phyloP scores from a whole-genome alignment of 2,329 filamentous ascomycete genomes.

The Neofusicoccum parvum region DNA sequence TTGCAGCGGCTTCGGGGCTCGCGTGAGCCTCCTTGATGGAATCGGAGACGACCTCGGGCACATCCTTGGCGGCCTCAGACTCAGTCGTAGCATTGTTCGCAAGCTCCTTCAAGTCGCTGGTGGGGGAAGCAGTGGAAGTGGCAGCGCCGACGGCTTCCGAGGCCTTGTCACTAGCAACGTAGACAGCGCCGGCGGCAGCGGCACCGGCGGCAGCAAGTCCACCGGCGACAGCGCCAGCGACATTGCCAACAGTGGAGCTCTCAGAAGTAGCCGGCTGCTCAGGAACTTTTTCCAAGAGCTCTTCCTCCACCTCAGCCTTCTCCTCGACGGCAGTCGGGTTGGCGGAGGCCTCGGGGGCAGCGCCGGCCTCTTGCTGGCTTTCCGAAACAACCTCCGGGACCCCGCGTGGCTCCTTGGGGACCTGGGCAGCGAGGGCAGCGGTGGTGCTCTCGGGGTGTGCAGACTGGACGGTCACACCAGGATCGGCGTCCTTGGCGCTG shows the following conservation, averaged over 20 bases:
- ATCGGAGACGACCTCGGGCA: constrained; percentile 33
- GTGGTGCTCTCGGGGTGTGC: constrained; percentile 49
- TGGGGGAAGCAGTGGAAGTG: constrained; percentile 28
- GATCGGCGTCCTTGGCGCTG: constrained; percentile 39
- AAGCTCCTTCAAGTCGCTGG: constrained; percentile 12
- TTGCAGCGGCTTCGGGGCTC: constrained; percentile 71
- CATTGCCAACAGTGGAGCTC: constrained; percentile 48
- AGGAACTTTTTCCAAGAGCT: constrained; percentile 68
- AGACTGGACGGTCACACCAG: constrained; percentile 45
- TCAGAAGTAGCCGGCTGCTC: constrained; percentile 56
- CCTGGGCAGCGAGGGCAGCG: constrained; percentile 47
- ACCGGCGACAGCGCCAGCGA: constrained; percentile 49
- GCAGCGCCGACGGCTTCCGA: constrained; percentile 30
- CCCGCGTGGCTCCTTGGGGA: constrained; percentile 47
- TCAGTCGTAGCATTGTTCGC: constrained; percentile 1
- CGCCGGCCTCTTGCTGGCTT: constrained; percentile 68
- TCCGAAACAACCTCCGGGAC: constrained; percentile 67
- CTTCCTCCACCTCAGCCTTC: constrained; percentile 71
- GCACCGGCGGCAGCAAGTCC: constrained; percentile 43
- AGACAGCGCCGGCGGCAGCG: constrained; percentile 43
- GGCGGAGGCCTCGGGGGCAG: constrained; percentile 68
- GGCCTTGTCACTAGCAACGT: constrained; percentile 39
- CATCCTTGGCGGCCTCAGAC: neutral
- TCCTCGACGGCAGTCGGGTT: constrained; percentile 67
- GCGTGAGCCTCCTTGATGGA: constrained; percentile 55